phyloP scores from a whole-genome alignment of 2,329 filamentous ascomycete genomes.

The Allantophomopsis lycopodina region DNA sequence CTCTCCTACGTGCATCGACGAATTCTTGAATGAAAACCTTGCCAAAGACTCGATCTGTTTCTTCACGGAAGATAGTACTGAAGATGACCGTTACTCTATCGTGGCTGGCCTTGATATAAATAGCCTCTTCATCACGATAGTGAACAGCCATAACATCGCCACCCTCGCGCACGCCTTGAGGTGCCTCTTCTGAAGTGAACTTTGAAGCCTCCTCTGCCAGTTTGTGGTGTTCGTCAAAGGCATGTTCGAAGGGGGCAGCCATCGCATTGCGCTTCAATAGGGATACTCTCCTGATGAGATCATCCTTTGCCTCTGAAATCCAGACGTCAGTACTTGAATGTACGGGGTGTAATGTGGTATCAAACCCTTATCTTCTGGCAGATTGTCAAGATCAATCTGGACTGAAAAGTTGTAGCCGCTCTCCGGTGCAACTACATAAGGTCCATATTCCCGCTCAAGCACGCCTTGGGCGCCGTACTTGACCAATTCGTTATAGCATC shows the following conservation, averaged over 20 bases:
- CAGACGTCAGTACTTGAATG: conserved; percentile 1
- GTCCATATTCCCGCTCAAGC: conserved; percentile 85
- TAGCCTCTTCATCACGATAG: conserved; percentile 96
- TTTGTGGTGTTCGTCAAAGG: conserved; percentile 83
- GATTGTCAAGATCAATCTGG: conserved; percentile 71
- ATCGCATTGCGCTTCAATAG: conserved; percentile 96
- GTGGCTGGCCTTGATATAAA: conserved; percentile 95
- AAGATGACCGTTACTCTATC: conserved; percentile 98
- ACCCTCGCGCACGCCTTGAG: conserved; percentile 78
- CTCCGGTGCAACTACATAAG: conserved; percentile 79
- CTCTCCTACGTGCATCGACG: conserved; percentile 85
- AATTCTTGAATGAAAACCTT: conserved; percentile 99
- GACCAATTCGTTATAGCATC: conserved; percentile 87
- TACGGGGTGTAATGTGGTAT: not conserved
- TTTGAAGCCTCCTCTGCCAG: conserved; percentile 80
- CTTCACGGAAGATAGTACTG: conserved; percentile 94
- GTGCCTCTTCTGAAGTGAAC: conserved; percentile 87
- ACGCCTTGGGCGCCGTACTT: conserved; percentile 87
- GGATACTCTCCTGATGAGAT: conserved; percentile 74
- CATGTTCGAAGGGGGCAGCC: conserved; percentile 95
- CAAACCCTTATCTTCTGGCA: conserved; percentile 66
- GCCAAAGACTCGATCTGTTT: conserved; percentile 93
- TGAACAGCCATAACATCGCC: conserved; percentile 92
- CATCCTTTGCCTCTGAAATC: conserved; percentile 62
- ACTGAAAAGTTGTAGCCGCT: conserved; percentile 94